Base-by-base conservation (phyloP, 179 eudicot species). In the Heliamphora pulchella region DNA sequence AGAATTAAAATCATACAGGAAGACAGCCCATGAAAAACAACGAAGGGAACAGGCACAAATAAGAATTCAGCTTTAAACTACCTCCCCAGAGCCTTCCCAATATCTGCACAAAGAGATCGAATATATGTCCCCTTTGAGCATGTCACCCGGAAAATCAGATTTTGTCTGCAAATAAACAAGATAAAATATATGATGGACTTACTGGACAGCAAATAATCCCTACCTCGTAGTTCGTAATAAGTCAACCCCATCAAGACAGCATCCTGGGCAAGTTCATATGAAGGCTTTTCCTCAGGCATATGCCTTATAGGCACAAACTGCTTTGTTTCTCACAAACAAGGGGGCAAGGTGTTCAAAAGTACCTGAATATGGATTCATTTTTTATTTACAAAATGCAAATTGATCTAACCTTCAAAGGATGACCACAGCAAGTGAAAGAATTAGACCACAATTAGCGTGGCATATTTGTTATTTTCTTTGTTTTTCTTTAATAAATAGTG, bases 111-210 rank as follows among this genome's bases (percentile, higher is more conserved):
- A 71, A 96, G 93, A 51, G 99, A 94, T 72, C 99, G 89, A 57
- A 96, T 89, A 79, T 96, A 96, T 20, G 99, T 96, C 47, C 99
- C 98, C 87, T 96, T 96, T 47, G 98, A 94, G 84, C 98, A 96
- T 77, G 85, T 92, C 85, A 96, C 98, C 77, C 96, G 86, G 82
- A 96, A 96, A 58, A 96, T 89, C 81, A 96, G 87, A 85, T 96
- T 96, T 86, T 96, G 98, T 82, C 98, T 94, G 91, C 87, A 82
- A 71, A 64, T 53, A 81, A 41, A 50, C 2, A 47, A 71, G 46
- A 43, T 39, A 20, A 51, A 78, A 55, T 39, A 68, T 54, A 75
- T 64, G 55, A 51, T 1, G 17, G 64, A 61, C 18, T 31, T 74
- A 8, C 10, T 1, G 15, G 50, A 2, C 57, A 18, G 3, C 22